A percentile compares a stretch with the other conserved stretches of the same genome.
Evolutionary conservation across 768 basidiomycete genomes (phyloP).

Genomic region (Scleroderma bovista): DNA sequence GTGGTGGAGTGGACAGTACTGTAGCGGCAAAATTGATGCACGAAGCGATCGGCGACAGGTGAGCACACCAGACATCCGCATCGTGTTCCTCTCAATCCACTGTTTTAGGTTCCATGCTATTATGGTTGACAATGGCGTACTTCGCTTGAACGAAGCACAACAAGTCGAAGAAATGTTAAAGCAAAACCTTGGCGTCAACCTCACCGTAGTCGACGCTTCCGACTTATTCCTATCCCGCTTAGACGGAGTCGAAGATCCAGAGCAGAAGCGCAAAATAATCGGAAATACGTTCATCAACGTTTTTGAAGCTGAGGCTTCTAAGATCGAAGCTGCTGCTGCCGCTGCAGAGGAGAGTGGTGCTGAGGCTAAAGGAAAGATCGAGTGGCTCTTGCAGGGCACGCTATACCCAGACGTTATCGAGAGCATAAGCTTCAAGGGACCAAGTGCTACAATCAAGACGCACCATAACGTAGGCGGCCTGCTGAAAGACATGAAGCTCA

Average conservation of each 20-base stretch:
- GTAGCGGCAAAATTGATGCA: constrained; percentile 99
- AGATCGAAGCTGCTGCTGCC: constrained; percentile 79
- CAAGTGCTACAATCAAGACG: constrained; percentile 98
- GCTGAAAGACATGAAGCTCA: constrained; percentile 96
- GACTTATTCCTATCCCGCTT: constrained; percentile 86
- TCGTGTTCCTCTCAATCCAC: not conserved
- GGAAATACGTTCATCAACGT: constrained; percentile 99
- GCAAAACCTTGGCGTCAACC: constrained; percentile 89
- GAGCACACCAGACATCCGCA: constrained; percentile 10
- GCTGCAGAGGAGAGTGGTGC: constrained; percentile 64
- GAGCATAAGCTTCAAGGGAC: constrained; percentile 98
- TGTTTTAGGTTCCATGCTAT: constrained; percentile 87
- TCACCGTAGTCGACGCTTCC: constrained; percentile 94
- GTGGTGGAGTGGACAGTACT: constrained; percentile 95
- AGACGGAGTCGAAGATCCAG: constrained; percentile 92
- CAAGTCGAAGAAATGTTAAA: constrained; percentile 94
- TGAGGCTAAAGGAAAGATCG: constrained; percentile 82
- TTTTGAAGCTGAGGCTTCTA: constrained; percentile 90
- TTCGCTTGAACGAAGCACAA: constrained; percentile 83
- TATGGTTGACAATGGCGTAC: constrained; percentile 98
- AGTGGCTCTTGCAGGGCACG: constrained; percentile 97
- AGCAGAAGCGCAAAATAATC: constrained; percentile 95
- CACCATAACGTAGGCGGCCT: constrained; percentile 99
- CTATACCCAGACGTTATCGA: constrained; percentile 99
- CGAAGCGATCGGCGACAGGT: constrained; percentile 98